Conservation (phyloP, 306 rosid species). For the Sesbania bispinosa region DNA sequence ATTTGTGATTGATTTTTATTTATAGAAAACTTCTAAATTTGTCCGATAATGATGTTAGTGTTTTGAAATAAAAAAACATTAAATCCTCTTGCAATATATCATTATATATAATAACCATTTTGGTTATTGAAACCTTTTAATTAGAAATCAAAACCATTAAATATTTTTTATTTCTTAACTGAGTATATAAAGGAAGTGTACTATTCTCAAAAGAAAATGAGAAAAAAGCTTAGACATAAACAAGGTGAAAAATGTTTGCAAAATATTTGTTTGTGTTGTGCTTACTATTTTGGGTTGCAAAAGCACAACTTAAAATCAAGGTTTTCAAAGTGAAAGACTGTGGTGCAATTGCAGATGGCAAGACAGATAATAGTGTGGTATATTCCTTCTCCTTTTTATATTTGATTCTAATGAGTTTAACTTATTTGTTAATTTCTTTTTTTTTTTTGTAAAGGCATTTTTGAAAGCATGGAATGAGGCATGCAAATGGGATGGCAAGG, state of each 20-base stretch:
- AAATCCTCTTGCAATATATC: too few relatives aligned
- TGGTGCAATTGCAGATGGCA: conserved; percentile 34
- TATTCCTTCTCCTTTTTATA: too few relatives aligned
- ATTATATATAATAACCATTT: too few relatives aligned
- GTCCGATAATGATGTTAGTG: not conserved
- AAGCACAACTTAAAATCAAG: not conserved
- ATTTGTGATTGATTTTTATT: too few relatives aligned
- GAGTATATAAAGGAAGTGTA: too few relatives aligned
- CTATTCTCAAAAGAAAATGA: not conserved
- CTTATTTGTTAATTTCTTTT: too few relatives aligned
- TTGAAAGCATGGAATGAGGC: conserved; percentile 47
- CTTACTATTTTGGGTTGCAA: not conserved
- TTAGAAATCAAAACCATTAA: not conserved
- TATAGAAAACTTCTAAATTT: not conserved
- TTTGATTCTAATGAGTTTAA: too few relatives aligned
- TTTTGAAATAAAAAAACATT: not conserved
- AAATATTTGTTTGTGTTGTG: not conserved
- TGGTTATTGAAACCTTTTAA: too few relatives aligned
- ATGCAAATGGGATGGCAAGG: conserved; percentile 35
- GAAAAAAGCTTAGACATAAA: not conserved
- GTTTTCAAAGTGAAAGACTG: conserved; percentile 25
- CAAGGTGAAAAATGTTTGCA: not conserved
- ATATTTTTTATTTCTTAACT: not conserved
- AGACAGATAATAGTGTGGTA: conserved; percentile 32
- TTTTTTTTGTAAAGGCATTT: conserved; percentile 37